Evolutionary conservation across 495 filamentous ascomycete genomes (phyloP).

Genomic region (Penicillium samsonianum): DNA sequence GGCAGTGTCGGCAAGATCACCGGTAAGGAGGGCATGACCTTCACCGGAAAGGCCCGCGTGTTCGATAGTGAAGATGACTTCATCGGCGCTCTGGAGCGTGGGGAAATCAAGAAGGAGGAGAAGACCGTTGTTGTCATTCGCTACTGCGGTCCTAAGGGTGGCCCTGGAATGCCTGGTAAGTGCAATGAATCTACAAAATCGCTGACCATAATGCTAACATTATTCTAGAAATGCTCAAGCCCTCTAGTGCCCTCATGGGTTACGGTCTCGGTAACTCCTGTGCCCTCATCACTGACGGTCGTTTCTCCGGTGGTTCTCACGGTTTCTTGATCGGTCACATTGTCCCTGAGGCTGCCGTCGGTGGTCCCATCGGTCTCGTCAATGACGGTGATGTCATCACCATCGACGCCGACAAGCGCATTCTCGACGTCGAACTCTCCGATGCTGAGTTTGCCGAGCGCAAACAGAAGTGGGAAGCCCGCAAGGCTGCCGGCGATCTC

Average conservation of each 20-base stretch:
- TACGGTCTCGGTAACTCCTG: constrained; percentile 73
- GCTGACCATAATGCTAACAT: constrained; percentile 3
- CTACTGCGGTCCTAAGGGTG: constrained; percentile 93
- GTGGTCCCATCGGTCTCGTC: constrained; percentile 58
- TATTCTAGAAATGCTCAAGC: constrained; percentile 72
- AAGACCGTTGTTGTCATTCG: constrained; percentile 98
- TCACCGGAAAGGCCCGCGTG: constrained; percentile 83
- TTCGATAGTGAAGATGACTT: constrained; percentile 86
- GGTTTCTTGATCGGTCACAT: constrained; percentile 58
- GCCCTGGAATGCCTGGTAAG: constrained; percentile 87
- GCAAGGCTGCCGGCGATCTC: constrained; percentile 37
- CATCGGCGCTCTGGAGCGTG: constrained; percentile 71
- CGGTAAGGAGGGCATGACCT: constrained; percentile 90
- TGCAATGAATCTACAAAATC: neutral
- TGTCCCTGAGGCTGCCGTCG: constrained; percentile 58
- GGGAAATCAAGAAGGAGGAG: constrained; percentile 91
- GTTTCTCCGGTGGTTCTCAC: constrained; percentile 52
- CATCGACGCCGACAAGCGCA: constrained; percentile 55
- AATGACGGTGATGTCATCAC: constrained; percentile 57
- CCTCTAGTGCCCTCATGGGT: constrained; percentile 88
- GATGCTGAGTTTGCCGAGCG: constrained; percentile 64
- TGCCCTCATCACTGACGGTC: constrained; percentile 49
- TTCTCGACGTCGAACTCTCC: constrained; percentile 51
- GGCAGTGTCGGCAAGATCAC: constrained; percentile 98
- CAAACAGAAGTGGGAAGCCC: constrained; percentile 59